phyloP scores from a whole-genome alignment of 495 filamentous ascomycete species.

The Annulohypoxylon bovei region DNA sequence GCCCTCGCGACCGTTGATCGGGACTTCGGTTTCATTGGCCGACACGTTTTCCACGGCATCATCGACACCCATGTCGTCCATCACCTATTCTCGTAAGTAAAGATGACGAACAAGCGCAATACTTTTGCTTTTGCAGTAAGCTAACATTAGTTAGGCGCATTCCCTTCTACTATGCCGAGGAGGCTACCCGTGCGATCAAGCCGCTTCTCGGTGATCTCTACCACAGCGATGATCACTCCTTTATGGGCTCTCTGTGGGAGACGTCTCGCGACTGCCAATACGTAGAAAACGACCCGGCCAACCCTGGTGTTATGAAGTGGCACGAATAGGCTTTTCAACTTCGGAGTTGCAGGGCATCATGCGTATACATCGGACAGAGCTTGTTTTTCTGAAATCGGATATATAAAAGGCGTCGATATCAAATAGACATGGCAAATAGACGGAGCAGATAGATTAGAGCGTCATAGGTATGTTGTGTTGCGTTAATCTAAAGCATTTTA shows the following conservation, averaged over 20 bases:
- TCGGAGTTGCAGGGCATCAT: background rate
- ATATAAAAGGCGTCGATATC: slow-evolving; percentile 9
- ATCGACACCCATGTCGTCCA: slow-evolving; percentile 74
- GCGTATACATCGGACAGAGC: background rate
- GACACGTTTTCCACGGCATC: slow-evolving; percentile 71
- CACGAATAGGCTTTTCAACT: slow-evolving; percentile 14
- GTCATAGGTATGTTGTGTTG: slow-evolving; percentile 5
- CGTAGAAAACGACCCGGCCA: slow-evolving; percentile 36
- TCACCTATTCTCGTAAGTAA: slow-evolving; percentile 63
- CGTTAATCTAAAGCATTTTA: slow-evolving; percentile 1
- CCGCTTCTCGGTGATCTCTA: slow-evolving; percentile 68
- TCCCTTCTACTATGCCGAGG: slow-evolving; percentile 72
- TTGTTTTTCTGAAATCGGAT: background rate
- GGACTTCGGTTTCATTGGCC: slow-evolving; percentile 70
- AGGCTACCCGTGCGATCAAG: slow-evolving; percentile 69
- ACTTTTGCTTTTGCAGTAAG: background rate
- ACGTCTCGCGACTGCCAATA: slow-evolving; percentile 35
- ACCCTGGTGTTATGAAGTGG: slow-evolving; percentile 41
- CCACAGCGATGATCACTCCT: slow-evolving; percentile 51
- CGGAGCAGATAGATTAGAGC: slow-evolving; percentile 16
- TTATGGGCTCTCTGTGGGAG: slow-evolving; percentile 32
- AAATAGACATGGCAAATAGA: slow-evolving; percentile 15
- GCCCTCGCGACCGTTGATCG: slow-evolving; percentile 72
- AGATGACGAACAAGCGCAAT: background rate
- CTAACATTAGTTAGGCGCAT: slow-evolving; percentile 54